Conservation (phyloP, 768 basidiomycete species). For the Suillus fuscotomentosus region DNA sequence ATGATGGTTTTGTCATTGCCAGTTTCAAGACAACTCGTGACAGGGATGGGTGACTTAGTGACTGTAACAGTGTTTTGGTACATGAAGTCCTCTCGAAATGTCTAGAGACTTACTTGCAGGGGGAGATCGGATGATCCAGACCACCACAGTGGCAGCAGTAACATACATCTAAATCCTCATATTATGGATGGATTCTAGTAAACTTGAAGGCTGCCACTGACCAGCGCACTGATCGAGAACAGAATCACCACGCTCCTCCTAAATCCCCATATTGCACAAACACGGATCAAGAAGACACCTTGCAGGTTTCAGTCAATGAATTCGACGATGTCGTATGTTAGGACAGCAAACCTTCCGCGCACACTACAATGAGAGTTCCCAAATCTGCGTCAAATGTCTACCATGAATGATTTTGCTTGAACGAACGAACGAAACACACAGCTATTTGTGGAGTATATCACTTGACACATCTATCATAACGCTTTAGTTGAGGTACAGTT, state of each 20-base stretch:
- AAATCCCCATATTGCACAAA: conserved; percentile 1
- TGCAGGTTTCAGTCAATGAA: background rate
- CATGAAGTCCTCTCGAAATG: background rate
- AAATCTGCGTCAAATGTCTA: background rate
- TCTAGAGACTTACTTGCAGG: background rate
- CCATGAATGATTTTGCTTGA: background rate
- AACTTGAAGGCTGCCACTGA: background rate
- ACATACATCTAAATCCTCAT: background rate
- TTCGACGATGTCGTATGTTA: too few species aligned
- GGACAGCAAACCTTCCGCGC: background rate
- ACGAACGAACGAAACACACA: background rate
- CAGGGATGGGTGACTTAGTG: background rate
- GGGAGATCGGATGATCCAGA: background rate
- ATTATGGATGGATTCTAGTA: background rate
- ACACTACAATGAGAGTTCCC: background rate
- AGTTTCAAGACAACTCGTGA: conserved; percentile 1
- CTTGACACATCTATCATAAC: background rate
- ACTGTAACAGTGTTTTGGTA: background rate
- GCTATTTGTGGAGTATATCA: background rate
- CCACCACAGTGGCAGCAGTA: background rate
- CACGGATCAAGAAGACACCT: background rate
- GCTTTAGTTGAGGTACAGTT: background rate
- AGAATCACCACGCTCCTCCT: background rate
- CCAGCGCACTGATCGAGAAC: background rate
- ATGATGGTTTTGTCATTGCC: background rate